Conservation (phyloP, 441 rosid species). For the Euphorbia schlechtendalii region DNA sequence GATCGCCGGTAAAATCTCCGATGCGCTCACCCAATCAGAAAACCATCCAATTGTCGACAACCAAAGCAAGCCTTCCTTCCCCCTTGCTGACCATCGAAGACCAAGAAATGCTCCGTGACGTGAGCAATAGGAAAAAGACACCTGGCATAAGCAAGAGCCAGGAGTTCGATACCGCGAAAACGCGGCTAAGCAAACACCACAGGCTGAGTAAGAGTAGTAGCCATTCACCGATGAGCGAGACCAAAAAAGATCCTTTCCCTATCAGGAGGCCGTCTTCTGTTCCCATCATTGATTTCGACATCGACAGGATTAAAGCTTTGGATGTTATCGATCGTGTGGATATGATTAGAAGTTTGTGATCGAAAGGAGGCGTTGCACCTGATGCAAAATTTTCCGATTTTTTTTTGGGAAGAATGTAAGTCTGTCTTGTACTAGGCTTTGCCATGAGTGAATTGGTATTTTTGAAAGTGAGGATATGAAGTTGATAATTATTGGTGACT, state of each 20-base stretch:
- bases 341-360: slow-evolving; percentile 52
- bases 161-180: slow-evolving; percentile 62
- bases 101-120: slow-evolving; percentile 87
- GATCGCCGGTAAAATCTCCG: slow-evolving; percentile 86
- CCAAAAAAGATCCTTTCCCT: slow-evolving; percentile 58
- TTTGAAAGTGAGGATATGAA: slow-evolving; percentile 19
- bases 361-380: not conserved
- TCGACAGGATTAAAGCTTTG: slow-evolving; percentile 72
- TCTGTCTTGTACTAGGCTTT: not conserved
- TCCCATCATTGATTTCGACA: slow-evolving; percentile 66
- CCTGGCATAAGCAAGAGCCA: slow-evolving; percentile 97
- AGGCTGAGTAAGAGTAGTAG: slow-evolving; percentile 87
- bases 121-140: slow-evolving; percentile 66
- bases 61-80: slow-evolving; percentile 35
- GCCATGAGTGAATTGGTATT: slow-evolving; percentile 15
- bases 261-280: slow-evolving; percentile 59
- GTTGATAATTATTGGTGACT: slow-evolving; percentile 7
- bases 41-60: slow-evolving; percentile 35
- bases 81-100: slow-evolving; percentile 64
- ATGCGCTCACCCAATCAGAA: slow-evolving; percentile 62
- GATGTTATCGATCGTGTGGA: slow-evolving; percentile 92
- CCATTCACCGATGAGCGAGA: slow-evolving; percentile 70
- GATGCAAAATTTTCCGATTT: slow-evolving; percentile 16
- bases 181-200: slow-evolving; percentile 58
- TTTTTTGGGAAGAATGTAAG: not conserved